phyloP scores from a whole-genome alignment of 805 yeast genomes.

The Candida stauntonica region DNA sequence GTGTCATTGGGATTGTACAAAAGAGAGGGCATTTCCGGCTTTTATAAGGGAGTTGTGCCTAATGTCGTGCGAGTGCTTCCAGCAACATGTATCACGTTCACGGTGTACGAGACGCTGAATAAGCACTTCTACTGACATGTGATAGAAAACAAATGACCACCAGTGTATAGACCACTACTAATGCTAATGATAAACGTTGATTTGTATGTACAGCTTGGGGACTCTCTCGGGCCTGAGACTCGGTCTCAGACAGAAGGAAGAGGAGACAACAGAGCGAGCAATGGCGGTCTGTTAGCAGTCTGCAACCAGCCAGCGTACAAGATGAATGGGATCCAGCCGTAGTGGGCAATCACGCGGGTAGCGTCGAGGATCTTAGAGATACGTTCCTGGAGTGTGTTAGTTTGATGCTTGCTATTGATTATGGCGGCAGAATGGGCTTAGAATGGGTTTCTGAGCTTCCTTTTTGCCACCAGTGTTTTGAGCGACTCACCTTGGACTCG shows the following conservation, averaged over 20 bases:
- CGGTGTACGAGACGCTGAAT: constrained; percentile 69
- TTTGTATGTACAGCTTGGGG: no score
- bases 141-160: background rate
- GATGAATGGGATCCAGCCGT: constrained; percentile 95
- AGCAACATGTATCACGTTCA: constrained; percentile 86
- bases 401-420: background rate
- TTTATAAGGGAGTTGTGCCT: constrained; percentile 80
- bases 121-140: constrained; percentile 5
- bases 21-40: constrained; percentile 58
- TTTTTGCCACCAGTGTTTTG: background rate
- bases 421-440: no score
- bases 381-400: constrained; percentile 60
- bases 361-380: constrained; percentile 75
- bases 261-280: constrained; percentile 73
- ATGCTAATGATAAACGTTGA: no score
- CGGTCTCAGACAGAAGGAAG: constrained; percentile 67
- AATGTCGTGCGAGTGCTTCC: constrained; percentile 83
- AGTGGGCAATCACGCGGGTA: constrained; percentile 85
- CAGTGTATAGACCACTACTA: no score
- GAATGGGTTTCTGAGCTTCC: background rate
- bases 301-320: constrained; percentile 86
- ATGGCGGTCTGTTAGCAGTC: constrained; percentile 77
- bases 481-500: constrained; percentile 37
- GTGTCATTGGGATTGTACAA: constrained; percentile 38
- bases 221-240: no score